Conservation (phyloP, 2,329 filamentous ascomycete genomes). For the Claviceps monticola region DNA sequence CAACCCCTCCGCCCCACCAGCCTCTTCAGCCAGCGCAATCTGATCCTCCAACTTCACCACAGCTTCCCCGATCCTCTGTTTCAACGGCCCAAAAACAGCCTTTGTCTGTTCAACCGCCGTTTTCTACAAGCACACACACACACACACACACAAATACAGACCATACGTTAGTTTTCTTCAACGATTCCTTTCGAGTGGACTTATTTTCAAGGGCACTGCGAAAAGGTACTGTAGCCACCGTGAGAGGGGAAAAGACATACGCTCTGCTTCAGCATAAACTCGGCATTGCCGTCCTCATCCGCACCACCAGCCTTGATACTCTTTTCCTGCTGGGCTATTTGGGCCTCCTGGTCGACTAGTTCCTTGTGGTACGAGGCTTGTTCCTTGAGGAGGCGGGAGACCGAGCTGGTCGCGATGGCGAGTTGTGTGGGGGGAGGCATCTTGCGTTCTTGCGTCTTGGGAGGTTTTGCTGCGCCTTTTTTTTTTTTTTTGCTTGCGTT, state of each 20-base stretch:
- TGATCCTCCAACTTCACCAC: conserved; percentile 61
- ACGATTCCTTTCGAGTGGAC: no score
- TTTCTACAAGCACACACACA: conserved; percentile 35
- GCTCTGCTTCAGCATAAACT: conserved; percentile 75
- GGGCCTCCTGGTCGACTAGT: conserved; percentile 57
- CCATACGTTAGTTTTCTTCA: neutral
- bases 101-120: conserved; percentile 78
- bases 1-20: conserved; percentile 33
- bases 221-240: no score
- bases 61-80: conserved; percentile 56
- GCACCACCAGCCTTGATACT: conserved; percentile 36
- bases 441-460: conserved; percentile 6
- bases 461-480: neutral
- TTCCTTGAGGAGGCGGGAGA: conserved; percentile 81
- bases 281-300: conserved; percentile 57
- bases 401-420: conserved; percentile 63
- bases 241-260: conserved; percentile 31
- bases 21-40: conserved; percentile 42
- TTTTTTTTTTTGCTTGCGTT: neutral
- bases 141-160: neutral
- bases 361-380: conserved; percentile 85
- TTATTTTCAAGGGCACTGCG: no score
- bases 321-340: conserved; percentile 53
- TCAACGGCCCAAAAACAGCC: conserved; percentile 62
- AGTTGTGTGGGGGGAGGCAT: conserved; percentile 72